Evolutionary conservation across 2,329 filamentous ascomycete species (phyloP).

Genomic region (Periconia sp.): DNA sequence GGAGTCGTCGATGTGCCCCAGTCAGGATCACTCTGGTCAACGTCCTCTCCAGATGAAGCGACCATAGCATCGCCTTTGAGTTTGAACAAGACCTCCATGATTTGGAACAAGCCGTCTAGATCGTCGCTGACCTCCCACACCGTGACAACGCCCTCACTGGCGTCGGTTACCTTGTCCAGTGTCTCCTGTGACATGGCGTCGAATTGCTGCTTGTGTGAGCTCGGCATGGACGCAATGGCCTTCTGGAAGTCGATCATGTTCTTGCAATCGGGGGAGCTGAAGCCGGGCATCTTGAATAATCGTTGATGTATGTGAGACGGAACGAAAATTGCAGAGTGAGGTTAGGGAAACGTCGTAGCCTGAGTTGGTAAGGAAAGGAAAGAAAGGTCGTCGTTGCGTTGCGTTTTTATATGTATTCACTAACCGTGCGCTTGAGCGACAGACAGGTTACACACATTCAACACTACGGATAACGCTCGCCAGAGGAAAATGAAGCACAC

Average conservation of each 20-base stretch:
- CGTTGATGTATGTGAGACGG: too few relatives aligned
- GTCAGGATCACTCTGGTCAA: background rate
- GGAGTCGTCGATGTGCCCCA: background rate
- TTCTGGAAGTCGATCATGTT: constrained; percentile 27
- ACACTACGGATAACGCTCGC: too few relatives aligned
- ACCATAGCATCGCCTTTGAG: constrained; percentile 5
- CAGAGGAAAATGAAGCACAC: too few relatives aligned
- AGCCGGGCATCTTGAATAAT: too few relatives aligned
- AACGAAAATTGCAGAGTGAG: too few relatives aligned
- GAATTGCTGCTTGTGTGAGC: constrained; percentile 25
- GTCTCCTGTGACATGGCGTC: constrained; percentile 19
- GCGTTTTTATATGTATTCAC: too few relatives aligned
- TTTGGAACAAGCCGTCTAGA: constrained; percentile 33
- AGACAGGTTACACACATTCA: too few relatives aligned
- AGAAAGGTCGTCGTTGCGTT: too few relatives aligned
- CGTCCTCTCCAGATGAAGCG: background rate
- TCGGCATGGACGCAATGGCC: constrained; percentile 25
- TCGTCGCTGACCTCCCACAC: constrained; percentile 39
- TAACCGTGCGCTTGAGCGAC: too few relatives aligned
- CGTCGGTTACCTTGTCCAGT: constrained; percentile 23
- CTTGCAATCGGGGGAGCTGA: constrained; percentile 6
- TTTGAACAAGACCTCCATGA: constrained; percentile 33
- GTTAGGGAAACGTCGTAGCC: too few relatives aligned
- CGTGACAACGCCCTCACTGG: constrained; percentile 20
- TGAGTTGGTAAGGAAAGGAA: too few relatives aligned